Evolutionary conservation across 2,329 filamentous ascomycete genomes (phyloP).

Genomic region (Sporothrix phasma): DNA sequence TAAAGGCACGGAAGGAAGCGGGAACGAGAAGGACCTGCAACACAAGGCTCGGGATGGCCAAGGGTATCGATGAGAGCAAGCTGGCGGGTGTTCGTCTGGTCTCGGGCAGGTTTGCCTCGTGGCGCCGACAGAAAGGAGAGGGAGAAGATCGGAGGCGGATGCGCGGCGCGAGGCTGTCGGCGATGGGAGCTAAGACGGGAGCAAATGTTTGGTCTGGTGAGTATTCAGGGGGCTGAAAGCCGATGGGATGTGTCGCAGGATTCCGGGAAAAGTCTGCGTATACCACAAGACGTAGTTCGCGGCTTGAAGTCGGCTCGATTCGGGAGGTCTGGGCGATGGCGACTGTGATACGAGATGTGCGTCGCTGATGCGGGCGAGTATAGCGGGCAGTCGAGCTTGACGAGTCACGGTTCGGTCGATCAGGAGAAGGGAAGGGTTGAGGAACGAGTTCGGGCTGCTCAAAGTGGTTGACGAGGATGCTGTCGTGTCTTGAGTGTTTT

Average conservation of each 20-base stretch:
- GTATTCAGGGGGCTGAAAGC: background rate
- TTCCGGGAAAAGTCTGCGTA: background rate
- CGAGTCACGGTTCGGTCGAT: background rate
- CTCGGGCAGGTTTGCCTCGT: background rate
- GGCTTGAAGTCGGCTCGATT: background rate
- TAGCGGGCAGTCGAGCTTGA: background rate
- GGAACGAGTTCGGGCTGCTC: background rate
- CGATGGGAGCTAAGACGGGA: background rate
- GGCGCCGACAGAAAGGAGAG: background rate
- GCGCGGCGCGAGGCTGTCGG: background rate
- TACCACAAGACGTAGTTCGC: background rate
- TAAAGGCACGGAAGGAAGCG: constrained; percentile 56
- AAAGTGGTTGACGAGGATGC: background rate
- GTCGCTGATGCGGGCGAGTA: background rate
- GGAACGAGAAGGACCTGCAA: constrained; percentile 11
- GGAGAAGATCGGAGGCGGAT: background rate
- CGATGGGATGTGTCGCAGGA: background rate
- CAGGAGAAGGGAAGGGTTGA: background rate
- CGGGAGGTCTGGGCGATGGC: background rate
- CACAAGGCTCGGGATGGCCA: background rate
- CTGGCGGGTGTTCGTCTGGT: background rate
- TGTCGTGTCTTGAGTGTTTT: background rate
- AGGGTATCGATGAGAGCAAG: background rate
- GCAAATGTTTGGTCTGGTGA: background rate
- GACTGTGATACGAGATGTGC: background rate